Evolutionary conservation across 495 filamentous ascomycete genomes (phyloP), one percentile per base, ranked within the genome.

Genomic region (Xylaria grammica): DNA sequence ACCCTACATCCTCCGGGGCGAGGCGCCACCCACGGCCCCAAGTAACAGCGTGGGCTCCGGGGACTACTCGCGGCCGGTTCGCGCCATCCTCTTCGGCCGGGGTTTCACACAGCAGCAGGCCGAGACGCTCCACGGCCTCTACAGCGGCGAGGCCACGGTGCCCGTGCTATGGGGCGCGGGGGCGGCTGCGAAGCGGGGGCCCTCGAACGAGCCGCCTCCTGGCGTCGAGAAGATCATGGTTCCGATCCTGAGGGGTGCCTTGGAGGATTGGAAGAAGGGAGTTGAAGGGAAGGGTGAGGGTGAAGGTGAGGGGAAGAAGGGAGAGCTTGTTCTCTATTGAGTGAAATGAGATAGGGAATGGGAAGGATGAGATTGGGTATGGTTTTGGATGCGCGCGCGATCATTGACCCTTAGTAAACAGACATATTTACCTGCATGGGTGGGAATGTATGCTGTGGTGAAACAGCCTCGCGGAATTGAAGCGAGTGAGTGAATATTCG

Each of bases 41-140:
- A 65, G 36, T 17, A 65, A 65, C 55, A 4, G 2, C 24, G 49
- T 60, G 1, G 63, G 63, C 49, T 78, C 76, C 30, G 73, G 60
- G 13, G 56, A 77, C 56, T 77, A 72, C 20, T 69, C 54, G 8
- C 56, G 68, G 48, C 67, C 73, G 26, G 70, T 66, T 10, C 55
- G 26, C 62, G 72, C 62, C 65, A 75, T 75, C 27, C 50, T 73
- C 27, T 66, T 53, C 22, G 77, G 55, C 32, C 69, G 75, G 30
- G 69, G 57, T 1, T 63, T 65, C 63, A 51, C 46, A 20, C 45
- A 52, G 29, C 3, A 22, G 20, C 24, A 65, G n/a, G 63, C 45
- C 29, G 55, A 65, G 56, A 30, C 38, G 6, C 38, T 65, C 15
- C 46, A 45, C 38, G 48, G 11, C 4, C n/a, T 32, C 1, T 48